Evolutionary conservation across 257 asterid species (phyloP).

Genomic region (Vinca minor): DNA sequence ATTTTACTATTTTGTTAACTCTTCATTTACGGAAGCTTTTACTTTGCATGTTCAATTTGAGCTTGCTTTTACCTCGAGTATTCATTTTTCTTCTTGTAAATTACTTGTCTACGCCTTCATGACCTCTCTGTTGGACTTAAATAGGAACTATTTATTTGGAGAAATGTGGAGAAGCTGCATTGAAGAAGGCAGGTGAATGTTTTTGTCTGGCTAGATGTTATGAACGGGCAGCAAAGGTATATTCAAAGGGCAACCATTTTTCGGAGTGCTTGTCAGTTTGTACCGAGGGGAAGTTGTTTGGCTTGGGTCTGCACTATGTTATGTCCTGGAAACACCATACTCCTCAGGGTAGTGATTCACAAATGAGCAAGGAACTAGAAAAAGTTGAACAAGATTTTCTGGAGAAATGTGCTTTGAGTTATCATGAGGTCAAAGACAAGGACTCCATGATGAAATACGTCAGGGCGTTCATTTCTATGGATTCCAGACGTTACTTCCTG

Average conservation of each 20-base stretch:
- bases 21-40: not conserved
- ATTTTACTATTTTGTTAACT: not conserved
- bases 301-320: slow-evolving; percentile 36
- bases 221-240: slow-evolving; percentile 38
- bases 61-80: no score
- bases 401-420: slow-evolving; percentile 34
- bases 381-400: slow-evolving; percentile 34
- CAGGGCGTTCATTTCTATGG: slow-evolving; percentile 36
- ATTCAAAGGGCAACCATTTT: slow-evolving; percentile 33
- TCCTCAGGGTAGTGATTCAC: not conserved
- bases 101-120: not conserved
- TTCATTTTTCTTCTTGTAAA: not conserved
- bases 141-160: slow-evolving; percentile 31
- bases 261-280: slow-evolving; percentile 48
- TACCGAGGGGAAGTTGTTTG: slow-evolving; percentile 34
- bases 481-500: slow-evolving; percentile 38
- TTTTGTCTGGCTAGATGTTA: slow-evolving; percentile 39
- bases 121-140: not conserved
- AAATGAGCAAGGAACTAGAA: slow-evolving; percentile 19
- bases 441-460: slow-evolving; percentile 42
- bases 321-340: slow-evolving; percentile 42
- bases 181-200: slow-evolving; percentile 57
- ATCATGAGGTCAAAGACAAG: no score
- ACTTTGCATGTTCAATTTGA: not conserved
- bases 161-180: slow-evolving; percentile 33